Conservation (phyloP, 2,329 filamentous ascomycete genomes). For the Scedosporium apiospermum region DNA sequence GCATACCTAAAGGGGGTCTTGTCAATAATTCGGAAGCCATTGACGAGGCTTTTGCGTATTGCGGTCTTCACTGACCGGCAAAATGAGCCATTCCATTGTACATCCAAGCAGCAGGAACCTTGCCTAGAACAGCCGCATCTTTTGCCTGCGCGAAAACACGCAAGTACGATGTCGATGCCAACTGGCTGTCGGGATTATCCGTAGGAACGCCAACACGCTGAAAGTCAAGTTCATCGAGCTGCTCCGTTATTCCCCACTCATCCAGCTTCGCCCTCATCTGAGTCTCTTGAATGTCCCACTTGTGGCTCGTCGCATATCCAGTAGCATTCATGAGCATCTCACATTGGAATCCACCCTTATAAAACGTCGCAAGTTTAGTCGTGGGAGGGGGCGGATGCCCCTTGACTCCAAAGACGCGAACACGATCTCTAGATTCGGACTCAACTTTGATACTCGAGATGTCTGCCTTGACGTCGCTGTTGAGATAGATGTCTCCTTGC, state of each 20-base stretch:
- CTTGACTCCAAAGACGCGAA: slow-evolving; percentile 18
- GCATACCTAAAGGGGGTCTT: slow-evolving; percentile 20
- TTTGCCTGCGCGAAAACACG: slow-evolving; percentile 32
- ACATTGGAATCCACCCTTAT: slow-evolving; percentile 32
- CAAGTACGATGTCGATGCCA: slow-evolving; percentile 32
- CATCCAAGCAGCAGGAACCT: slow-evolving; percentile 19
- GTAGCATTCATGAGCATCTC: slow-evolving; percentile 33
- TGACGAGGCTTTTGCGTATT: too few species aligned
- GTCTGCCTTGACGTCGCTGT: slow-evolving; percentile 32
- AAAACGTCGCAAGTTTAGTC: slow-evolving; percentile 32
- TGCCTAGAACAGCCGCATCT: slow-evolving; percentile 16
- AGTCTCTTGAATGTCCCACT: slow-evolving; percentile 31
- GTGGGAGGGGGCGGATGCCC: slow-evolving; percentile 22
- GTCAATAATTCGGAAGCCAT: too few species aligned
- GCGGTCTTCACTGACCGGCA: slow-evolving; percentile 12
- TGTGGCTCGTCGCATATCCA: slow-evolving; percentile 31
- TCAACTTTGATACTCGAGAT: slow-evolving; percentile 32
- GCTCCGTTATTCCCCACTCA: slow-evolving; percentile 23
- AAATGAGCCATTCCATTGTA: slow-evolving; percentile 32
- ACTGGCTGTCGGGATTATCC: slow-evolving; percentile 27
- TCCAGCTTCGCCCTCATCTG: slow-evolving; percentile 25
- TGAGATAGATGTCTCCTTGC: slow-evolving; percentile 33
- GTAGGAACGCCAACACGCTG: slow-evolving; percentile 16
- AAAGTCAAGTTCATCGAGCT: slow-evolving; percentile 42
- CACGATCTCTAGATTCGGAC: slow-evolving; percentile 17